Evolutionary conservation across 177 flowering plant species (phyloP).

Genomic region (Vitis hybrid): DNA sequence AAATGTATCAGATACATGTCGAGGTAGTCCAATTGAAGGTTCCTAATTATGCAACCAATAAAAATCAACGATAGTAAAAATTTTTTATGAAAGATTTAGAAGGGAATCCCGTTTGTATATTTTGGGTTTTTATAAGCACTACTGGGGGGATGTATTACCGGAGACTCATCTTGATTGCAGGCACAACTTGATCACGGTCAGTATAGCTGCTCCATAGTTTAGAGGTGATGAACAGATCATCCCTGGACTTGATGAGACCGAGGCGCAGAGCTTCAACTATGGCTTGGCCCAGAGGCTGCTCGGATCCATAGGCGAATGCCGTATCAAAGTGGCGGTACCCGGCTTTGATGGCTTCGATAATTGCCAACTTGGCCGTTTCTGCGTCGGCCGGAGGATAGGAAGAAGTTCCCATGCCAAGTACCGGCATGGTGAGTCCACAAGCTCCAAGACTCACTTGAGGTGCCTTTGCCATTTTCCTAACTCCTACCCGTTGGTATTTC

Average conservation of each 20-base stretch:
- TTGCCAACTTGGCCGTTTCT: constrained; percentile 7
- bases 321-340: constrained; percentile 31
- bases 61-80: not conserved
- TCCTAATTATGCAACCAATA: not conserved
- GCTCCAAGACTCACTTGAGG: constrained; percentile 2
- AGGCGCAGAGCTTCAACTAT: constrained; percentile 7
- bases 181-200: constrained; percentile 16
- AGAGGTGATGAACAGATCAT: constrained; percentile 26
- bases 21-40: not conserved
- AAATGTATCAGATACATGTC: not conserved
- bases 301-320: constrained; percentile 6
- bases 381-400: not conserved
- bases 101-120: not conserved
- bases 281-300: constrained; percentile 18
- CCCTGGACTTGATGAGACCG: constrained; percentile 13
- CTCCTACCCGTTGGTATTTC: not conserved
- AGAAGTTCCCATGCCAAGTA: constrained; percentile 22
- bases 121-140: too few species aligned
- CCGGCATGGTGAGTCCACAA: constrained; percentile 10
- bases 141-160: constrained; percentile 1
- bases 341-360: constrained; percentile 7
- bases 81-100: not conserved
- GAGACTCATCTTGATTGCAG: constrained; percentile 16
- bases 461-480: not conserved
- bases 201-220: constrained; percentile 19